Evolutionary conservation across 1,284 basidiomycete genomes (phyloP).

Genomic region (Cutaneotrichosporon spelunceum): DNA sequence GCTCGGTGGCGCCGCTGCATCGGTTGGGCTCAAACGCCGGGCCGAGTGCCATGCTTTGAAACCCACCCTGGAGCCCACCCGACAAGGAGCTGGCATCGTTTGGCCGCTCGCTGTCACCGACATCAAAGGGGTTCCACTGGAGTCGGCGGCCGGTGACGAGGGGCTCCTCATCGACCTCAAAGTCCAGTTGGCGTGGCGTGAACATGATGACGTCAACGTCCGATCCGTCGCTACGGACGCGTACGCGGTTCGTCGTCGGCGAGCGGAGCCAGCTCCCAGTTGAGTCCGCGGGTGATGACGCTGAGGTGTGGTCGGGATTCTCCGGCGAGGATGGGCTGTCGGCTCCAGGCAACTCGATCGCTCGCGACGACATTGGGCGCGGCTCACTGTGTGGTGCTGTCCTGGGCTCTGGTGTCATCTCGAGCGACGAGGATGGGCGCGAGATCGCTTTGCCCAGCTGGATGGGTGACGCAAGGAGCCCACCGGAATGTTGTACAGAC

Average conservation of each 20-base stretch:
- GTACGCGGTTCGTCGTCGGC: neutral
- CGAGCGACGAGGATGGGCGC: neutral
- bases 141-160: neutral
- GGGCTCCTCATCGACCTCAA: neutral
- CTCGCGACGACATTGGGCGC: neutral
- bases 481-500: neutral
- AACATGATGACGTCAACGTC: conserved; percentile 4
- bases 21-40: neutral
- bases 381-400: neutral
- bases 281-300: neutral
- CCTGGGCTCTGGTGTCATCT: neutral
- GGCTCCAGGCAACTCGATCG: neutral
- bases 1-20: neutral
- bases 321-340: neutral
- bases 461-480: neutral
- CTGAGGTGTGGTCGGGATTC: no score
- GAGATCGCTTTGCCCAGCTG: neutral
- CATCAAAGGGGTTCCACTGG: neutral
- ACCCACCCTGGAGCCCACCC: neutral
- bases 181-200: conserved; percentile 2
- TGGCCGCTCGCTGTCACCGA: neutral
- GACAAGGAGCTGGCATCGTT: neutral
- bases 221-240: neutral
- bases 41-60: neutral
- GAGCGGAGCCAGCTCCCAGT: neutral